Evolutionary conservation across 2,329 filamentous ascomycete genomes (phyloP), one percentile per base, ranked within the genome.

Genomic region (Talaromyces sp.): DNA sequence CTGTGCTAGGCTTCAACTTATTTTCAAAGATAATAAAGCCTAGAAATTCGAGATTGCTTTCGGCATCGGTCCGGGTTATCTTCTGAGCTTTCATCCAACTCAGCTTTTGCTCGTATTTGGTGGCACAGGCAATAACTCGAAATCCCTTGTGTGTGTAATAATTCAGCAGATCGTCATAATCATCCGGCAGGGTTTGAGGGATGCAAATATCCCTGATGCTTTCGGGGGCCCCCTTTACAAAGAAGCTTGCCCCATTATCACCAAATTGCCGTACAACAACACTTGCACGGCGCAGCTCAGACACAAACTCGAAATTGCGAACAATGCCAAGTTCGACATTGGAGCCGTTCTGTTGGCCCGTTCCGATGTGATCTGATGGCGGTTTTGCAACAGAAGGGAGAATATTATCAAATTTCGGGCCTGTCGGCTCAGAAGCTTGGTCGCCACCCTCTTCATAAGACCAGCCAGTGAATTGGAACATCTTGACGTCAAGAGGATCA

Each of bases 21-120:
- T 99, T 99, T 75, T 99, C 94, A 64, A 99, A 99, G 49, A 99
- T 88, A 67, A 99, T 97, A 75, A 99, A 99, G 4, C 94, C 94
- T 32, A 92, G 82, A 67, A 99, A 97, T 41, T 93, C 86, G 10
- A 99, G 82, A 29, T 86, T 81, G 3, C 84, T 88, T 72, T 99
- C 94, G 8, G 89, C 92, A 48, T 97, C 89, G 35, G 86, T 77
- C 27, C 94, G 87, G 62, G 86, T 89, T 87, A 97, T 92, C 76
- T 96, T 96, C 67, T 97, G 91, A 6, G 92, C 87, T 69, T 95
- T 96, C 49, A 96, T 85, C 92, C 91, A 97, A 64, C 88, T 95
- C 29, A 97, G 80, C 67, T 91, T 94, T 51, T 86, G 84, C 47
- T 97, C 83, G 66, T 94, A 89, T 70, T 91, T 96, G 1, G 90